These are phyloP conservation scores for Pouteria glomerata DNA, from an alignment of 148 eudicot species.

Conservation along the genomic window DNA sequence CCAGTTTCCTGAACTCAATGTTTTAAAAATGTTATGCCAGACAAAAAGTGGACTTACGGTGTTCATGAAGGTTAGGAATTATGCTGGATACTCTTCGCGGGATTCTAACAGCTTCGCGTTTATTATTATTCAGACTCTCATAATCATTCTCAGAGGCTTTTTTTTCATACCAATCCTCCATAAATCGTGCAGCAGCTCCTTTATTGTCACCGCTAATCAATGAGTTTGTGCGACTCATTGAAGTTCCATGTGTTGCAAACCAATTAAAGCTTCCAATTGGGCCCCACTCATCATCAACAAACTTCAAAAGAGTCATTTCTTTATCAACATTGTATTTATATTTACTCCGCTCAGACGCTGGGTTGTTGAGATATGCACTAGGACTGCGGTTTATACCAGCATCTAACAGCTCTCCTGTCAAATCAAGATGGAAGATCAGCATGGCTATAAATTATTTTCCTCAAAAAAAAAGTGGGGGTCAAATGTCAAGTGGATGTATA, in stretches of 20 bases:
- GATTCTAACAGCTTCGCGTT: conserved; percentile 22
- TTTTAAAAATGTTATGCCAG: not conserved
- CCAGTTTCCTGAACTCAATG: not conserved
- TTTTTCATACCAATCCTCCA: conserved; percentile 93
- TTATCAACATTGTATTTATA: conserved; percentile 86
- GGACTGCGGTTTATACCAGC: conserved; percentile 89
- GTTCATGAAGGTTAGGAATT: conserved; percentile 42
- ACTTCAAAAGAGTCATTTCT: conserved; percentile 91
- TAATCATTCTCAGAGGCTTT: conserved; percentile 28
- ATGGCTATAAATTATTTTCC: not conserved
- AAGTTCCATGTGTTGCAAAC: conserved; percentile 99
- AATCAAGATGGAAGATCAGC: not conserved
- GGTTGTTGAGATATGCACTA: conserved; percentile 88
- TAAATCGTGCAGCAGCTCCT: conserved; percentile 95
- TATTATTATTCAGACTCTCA: conserved; percentile 19
- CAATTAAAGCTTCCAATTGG: conserved; percentile 92
- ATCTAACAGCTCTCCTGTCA: conserved; percentile 85
- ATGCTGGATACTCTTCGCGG: conserved; percentile 77
- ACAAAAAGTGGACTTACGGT: conserved; percentile 46
- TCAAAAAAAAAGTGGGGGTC: not conserved
- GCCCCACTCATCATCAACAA: conserved; percentile 91
- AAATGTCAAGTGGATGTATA: not conserved
- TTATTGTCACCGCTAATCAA: conserved; percentile 97
- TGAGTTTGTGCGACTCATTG: conserved; percentile 91
- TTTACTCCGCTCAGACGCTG: conserved; percentile 65